Conservation (phyloP, 148 eudicot species). For the Rhododendron simsii region DNA sequence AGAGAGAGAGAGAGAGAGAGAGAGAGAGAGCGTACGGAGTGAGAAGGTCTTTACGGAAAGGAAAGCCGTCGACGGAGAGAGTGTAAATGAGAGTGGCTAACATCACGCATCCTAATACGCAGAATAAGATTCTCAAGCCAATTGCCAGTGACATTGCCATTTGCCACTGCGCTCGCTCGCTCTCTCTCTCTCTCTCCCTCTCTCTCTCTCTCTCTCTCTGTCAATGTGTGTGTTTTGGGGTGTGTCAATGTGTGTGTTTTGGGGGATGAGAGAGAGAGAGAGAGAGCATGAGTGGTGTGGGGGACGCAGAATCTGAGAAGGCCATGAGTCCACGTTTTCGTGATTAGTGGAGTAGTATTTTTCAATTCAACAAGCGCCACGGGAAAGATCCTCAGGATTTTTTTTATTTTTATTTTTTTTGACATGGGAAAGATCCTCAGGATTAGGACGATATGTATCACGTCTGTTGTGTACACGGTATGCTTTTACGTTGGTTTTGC, state of each 20-base stretch:
- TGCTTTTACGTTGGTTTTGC: too few species aligned
- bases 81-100: conserved; percentile 59
- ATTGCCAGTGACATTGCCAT: conserved; percentile 24
- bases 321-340: conserved; percentile 9
- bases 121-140: conserved; percentile 32
- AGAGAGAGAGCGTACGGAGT: conserved; percentile 52
- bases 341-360: too few species aligned
- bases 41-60: conserved; percentile 71
- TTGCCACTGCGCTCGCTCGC: conserved; percentile 13
- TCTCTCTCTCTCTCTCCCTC: too few species aligned
- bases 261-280: too few species aligned
- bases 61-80: conserved; percentile 54
- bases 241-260: background rate
- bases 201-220: too few species aligned
- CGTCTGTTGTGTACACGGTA: too few species aligned
- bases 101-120: conserved; percentile 43
- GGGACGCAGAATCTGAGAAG: background rate
- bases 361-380: too few species aligned
- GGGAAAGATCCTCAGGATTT: too few species aligned
- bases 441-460: too few species aligned
- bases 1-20: conserved; percentile 4
- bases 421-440: too few species aligned
- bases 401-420: too few species aligned
- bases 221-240: background rate
- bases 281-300: background rate